Percentiles rank a stretch among this genome's conserved stretches.
phyloP scores from a whole-genome alignment of 192 early-diverging fungal genomes.

The Chytriomyces sp. region DNA sequence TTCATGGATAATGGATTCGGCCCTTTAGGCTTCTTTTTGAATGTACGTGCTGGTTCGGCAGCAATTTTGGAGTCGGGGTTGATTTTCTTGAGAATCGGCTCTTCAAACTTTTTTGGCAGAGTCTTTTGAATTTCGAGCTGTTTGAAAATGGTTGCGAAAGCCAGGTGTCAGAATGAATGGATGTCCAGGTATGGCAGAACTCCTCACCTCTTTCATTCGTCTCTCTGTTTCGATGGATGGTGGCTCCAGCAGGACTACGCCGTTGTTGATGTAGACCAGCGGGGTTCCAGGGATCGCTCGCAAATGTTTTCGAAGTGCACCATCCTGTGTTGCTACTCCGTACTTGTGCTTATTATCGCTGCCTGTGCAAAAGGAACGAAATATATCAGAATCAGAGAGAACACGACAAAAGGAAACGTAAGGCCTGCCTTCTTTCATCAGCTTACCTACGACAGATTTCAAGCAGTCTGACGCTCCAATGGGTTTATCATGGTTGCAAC shows the following conservation, averaged over 20 bases:
- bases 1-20: conserved; percentile 90
- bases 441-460: conserved; percentile 65
- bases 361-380: conserved; percentile 32
- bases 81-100: conserved; percentile 48
- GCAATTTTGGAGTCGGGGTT: conserved; percentile 34
- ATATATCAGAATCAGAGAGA: not conserved
- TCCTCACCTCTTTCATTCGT: conserved; percentile 39
- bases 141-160: not conserved
- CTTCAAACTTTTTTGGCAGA: conserved; percentile 62
- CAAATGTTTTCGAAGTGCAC: conserved; percentile 64
- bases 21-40: conserved; percentile 73
- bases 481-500: conserved; percentile 76
- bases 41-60: conserved; percentile 54
- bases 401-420: not conserved
- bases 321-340: conserved; percentile 83
- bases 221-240: conserved; percentile 45
- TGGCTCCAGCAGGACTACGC: conserved; percentile 81
- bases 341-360: conserved; percentile 81
- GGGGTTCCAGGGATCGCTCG: conserved; percentile 81
- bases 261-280: conserved; percentile 80
- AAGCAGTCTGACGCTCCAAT: conserved; percentile 74
- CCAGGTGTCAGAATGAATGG: too few species aligned
- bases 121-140: conserved; percentile 59
- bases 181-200: conserved; percentile 27
- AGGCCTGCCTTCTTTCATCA: not conserved